phyloP scores from a whole-genome alignment of 306 rosid species.

The Vachellia collinsii region DNA sequence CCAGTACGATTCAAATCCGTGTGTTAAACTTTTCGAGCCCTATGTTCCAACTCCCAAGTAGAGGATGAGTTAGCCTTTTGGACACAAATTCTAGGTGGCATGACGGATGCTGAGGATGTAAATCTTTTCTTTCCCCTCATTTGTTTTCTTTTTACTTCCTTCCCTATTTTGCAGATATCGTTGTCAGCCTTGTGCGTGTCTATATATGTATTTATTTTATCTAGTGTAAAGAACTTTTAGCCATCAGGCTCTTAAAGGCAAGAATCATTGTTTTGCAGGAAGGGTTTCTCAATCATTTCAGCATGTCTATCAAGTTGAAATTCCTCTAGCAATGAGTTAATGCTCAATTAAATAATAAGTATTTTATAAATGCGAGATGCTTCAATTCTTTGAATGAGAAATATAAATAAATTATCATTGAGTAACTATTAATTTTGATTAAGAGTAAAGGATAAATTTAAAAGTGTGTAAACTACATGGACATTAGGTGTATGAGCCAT shows the following conservation, averaged over 20 bases:
- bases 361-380: too few relatives aligned
- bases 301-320: background rate
- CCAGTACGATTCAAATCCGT: conserved; percentile 83
- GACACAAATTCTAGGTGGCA: conserved; percentile 43
- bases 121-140: conserved; percentile 27
- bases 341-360: too few relatives aligned
- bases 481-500: too few relatives aligned
- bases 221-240: conserved; percentile 42
- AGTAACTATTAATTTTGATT: too few relatives aligned
- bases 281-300: background rate
- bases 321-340: too few relatives aligned
- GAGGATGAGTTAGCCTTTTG: conserved; percentile 31
- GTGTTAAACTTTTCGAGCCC: conserved; percentile 83
- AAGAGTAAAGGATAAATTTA: too few relatives aligned
- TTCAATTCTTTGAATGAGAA: too few relatives aligned
- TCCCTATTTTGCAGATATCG: background rate
- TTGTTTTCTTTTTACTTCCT: conserved; percentile 14
- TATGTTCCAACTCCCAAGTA: conserved; percentile 55
- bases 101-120: conserved; percentile 43
- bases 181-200: conserved; percentile 34
- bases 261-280: conserved; percentile 3
- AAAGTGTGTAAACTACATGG: too few relatives aligned
- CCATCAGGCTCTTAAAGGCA: conserved; percentile 30
- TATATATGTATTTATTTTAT: conserved; percentile 41
- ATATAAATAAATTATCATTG: too few relatives aligned